Evolutionary conservation across 2,329 filamentous ascomycete genomes (phyloP).

Genomic region (Emericellopsis atlantica): DNA sequence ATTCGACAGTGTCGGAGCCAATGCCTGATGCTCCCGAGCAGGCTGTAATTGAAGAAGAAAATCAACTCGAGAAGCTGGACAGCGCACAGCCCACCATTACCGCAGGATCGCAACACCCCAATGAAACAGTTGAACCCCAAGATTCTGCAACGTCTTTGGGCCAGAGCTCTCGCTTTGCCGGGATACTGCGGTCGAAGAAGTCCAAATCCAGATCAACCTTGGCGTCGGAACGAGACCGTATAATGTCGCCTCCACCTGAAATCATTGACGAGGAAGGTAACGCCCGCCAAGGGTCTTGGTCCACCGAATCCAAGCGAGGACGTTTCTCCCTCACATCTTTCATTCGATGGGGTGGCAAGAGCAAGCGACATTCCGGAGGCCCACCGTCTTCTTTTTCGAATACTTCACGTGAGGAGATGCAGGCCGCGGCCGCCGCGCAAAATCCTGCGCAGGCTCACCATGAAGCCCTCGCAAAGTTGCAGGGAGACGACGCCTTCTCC

Average conservation of each 20-base stretch:
- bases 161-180: constrained; percentile 13
- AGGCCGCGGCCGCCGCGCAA: constrained; percentile 17
- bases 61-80: constrained; percentile 2
- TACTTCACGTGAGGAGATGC: constrained; percentile 79
- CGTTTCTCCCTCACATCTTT: constrained; percentile 56
- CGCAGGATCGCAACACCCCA: constrained; percentile 9
- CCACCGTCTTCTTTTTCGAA: constrained; percentile 75
- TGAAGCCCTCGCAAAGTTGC: constrained; percentile 19
- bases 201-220: constrained; percentile 37
- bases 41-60: constrained; percentile 5
- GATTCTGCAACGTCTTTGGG: constrained; percentile 8
- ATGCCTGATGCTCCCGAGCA: constrained; percentile 10
- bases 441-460: constrained; percentile 16
- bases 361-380: constrained; percentile 37
- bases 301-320: constrained; percentile 26
- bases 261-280: constrained; percentile 35
- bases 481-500: constrained; percentile 16
- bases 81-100: constrained; percentile 16
- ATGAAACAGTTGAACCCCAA: constrained; percentile 2
- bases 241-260: constrained; percentile 18
- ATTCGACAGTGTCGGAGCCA: constrained; percentile 10
- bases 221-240: constrained; percentile 24
- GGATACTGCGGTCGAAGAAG: constrained; percentile 32
- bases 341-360: constrained; percentile 56
- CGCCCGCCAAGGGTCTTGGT: constrained; percentile 41